Evolutionary conservation across 2,329 filamentous ascomycete species (phyloP).

Genomic region (Curvularia sp.): DNA sequence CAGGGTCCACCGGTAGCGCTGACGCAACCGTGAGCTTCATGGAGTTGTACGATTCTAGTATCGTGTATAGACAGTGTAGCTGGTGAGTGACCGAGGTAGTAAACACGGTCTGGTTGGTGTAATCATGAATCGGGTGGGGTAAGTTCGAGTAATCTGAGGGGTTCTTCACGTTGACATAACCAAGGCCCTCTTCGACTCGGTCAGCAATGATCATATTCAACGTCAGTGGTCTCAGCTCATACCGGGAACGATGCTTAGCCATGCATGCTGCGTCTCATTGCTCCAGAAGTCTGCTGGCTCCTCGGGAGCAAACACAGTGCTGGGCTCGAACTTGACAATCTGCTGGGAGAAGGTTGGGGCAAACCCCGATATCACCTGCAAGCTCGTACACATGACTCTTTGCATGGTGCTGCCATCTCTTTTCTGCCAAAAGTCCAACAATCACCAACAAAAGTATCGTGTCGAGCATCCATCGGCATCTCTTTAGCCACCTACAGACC

Average conservation of each 20-base stretch:
- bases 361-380: slow-evolving; percentile 42
- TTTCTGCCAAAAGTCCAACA: slow-evolving; percentile 38
- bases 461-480: slow-evolving; percentile 39
- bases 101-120: slow-evolving; percentile 38
- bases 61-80: slow-evolving; percentile 45
- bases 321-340: slow-evolving; percentile 37
- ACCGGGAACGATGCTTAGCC: slow-evolving; percentile 45
- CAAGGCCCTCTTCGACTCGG: slow-evolving; percentile 34
- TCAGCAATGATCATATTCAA: slow-evolving; percentile 1
- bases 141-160: slow-evolving; percentile 35
- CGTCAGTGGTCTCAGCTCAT: not conserved
- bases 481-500: slow-evolving; percentile 24
- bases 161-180: slow-evolving; percentile 40
- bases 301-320: slow-evolving; percentile 37
- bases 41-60: slow-evolving; percentile 43
- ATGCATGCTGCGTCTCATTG: slow-evolving; percentile 39
- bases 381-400: slow-evolving; percentile 32
- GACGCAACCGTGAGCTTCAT: slow-evolving; percentile 26
- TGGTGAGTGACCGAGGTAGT: slow-evolving; percentile 47
- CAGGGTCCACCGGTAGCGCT: slow-evolving; percentile 17
- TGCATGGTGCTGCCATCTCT: slow-evolving; percentile 23
- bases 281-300: slow-evolving; percentile 41
- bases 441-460: slow-evolving; percentile 40
- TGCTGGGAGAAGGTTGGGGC: slow-evolving; percentile 46
- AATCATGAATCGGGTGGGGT: slow-evolving; percentile 44